Evolutionary conservation across 2,329 filamentous ascomycete genomes (phyloP), one percentile per base, ranked within the genome.

Genomic region (Lachnellula willkommii): DNA sequence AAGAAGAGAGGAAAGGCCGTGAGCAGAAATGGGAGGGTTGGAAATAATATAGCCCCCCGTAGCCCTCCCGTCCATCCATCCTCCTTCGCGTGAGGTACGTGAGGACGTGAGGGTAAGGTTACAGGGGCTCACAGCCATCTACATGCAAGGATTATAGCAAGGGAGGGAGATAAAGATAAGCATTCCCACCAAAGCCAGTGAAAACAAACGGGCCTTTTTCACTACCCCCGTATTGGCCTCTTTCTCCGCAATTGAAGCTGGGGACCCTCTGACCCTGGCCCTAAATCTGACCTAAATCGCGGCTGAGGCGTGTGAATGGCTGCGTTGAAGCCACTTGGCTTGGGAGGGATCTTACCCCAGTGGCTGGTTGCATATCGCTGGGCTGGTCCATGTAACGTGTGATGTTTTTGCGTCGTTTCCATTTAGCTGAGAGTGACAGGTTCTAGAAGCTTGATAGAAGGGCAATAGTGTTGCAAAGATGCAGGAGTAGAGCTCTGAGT

Each of bases 351-450:
- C 39, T 20, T 50, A 49, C 50, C 54, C 60, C 58, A 53, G 53
- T 57, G 56, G 54, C 53, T 63, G 58, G 58, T 63, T 62, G 61
- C 61, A 63, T 59, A 42, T 53, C 47, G 49, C 17, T 9, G 56
- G 55, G 57, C 54, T 39, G 53, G 36, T 55, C 36, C 47, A 63
- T 63, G 61, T 63, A 63, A 63, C 61, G 61, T 63, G 51, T 60
- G 60, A 63, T 63, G 24, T 35, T 45, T 36, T 42, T 14, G 15
- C 5, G 35, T 32, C 28, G 3, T 32, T 32, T 4, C 28, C 9
- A 32, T 32, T 32, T 32, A 4, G 9, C 28, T 32, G 28, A 32
- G 28, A 32, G 28, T 32, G 8, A 32, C 28, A 32, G 37, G 15
- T 40, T 40, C 37, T 15, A 40, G 37, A 40, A 40, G 37, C 37